Conservation (phyloP, 2,329 filamentous ascomycete species). For the Aureobasidium mangrovei region DNA sequence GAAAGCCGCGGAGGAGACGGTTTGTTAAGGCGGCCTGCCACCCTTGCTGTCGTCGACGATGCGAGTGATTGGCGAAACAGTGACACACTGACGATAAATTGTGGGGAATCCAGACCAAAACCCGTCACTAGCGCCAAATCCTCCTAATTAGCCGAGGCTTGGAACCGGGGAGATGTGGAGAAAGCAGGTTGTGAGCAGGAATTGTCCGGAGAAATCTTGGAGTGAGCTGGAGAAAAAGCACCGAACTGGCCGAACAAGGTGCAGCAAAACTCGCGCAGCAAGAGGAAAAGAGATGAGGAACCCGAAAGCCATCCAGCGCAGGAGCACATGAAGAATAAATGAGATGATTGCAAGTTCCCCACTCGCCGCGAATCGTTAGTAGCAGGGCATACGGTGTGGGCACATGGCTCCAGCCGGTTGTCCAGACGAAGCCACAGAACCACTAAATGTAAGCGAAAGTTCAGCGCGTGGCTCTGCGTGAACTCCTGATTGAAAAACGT, state of each 20-base stretch:
- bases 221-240: constrained; percentile 11
- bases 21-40: constrained; percentile 8
- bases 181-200: neutral
- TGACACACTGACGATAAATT: constrained; percentile 2
- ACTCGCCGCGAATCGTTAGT: neutral
- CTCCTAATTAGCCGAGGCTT: constrained; percentile 5
- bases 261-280: neutral
- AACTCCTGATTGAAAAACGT: neutral
- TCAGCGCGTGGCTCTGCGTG: constrained; percentile 2
- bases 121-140: neutral
- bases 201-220: constrained; percentile 5
- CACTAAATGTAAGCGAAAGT: constrained; percentile 3
- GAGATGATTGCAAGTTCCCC: neutral
- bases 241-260: neutral
- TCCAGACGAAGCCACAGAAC: constrained; percentile 11
- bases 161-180: constrained; percentile 1
- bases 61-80: constrained; percentile 9
- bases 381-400: neutral
- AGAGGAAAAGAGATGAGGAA: neutral
- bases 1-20: neutral
- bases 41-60: constrained; percentile 11
- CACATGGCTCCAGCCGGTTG: constrained; percentile 1
- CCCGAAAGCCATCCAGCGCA: neutral
- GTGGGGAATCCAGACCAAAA: constrained; percentile 10
- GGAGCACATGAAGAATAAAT: neutral